Percentiles rank a stretch among this genome's conserved stretches.
Evolutionary conservation across 2,329 filamentous ascomycete genomes (phyloP).

Genomic region (Clonostachys chloroleuca): DNA sequence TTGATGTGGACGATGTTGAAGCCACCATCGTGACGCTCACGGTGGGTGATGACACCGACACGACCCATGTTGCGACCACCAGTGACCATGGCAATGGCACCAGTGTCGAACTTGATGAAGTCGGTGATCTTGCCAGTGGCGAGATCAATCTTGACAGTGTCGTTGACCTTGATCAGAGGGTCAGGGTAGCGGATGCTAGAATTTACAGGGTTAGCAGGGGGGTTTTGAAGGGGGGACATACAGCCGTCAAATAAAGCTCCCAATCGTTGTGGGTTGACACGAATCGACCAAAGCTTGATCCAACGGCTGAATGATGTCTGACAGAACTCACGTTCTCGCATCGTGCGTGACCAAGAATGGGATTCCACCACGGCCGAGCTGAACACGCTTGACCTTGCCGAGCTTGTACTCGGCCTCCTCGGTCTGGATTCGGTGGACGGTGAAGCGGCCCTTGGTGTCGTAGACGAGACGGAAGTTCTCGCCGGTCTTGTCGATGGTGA

Average conservation of each 20-base stretch:
- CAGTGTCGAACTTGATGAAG: constrained; percentile 98
- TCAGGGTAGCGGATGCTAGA: constrained; percentile 97
- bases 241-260: constrained; percentile 45
- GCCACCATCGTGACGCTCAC: constrained; percentile 99
- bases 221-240: constrained; percentile 34
- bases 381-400: constrained; percentile 99
- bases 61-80: constrained; percentile 99
- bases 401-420: constrained; percentile 99
- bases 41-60: constrained; percentile 99
- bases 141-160: constrained; percentile 99
- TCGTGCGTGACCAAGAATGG: constrained; percentile 99
- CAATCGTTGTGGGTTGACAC: constrained; percentile 7
- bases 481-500: constrained; percentile 98
- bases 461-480: constrained; percentile 99
- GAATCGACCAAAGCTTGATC: constrained; percentile 91
- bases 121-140: constrained; percentile 96
- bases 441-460: constrained; percentile 99
- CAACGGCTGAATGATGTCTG: constrained; percentile 99
- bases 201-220: constrained; percentile 29
- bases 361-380: constrained; percentile 99
- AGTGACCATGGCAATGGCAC: constrained; percentile 96
- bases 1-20: constrained; percentile 99
- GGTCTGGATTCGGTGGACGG: constrained; percentile 96
- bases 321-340: constrained; percentile 99
- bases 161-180: constrained; percentile 98